phyloP scores from a whole-genome alignment of 306 rosid genomes.

The Lathyrus sativus region DNA sequence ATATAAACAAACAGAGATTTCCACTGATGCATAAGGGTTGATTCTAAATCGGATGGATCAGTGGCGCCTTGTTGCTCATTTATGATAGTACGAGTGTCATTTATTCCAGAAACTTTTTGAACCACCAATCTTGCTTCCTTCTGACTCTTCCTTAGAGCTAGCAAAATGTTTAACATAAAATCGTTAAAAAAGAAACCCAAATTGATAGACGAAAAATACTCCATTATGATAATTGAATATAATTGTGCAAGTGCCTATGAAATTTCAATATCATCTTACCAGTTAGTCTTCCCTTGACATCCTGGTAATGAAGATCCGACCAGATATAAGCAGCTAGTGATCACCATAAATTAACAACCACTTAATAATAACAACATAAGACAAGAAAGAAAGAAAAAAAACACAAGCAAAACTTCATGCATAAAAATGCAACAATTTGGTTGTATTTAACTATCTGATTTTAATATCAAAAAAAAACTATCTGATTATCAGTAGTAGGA shows the following conservation, averaged over 20 bases:
- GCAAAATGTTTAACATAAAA: constrained; percentile 2
- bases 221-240: background rate
- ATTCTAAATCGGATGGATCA: constrained; percentile 55
- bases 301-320: constrained; percentile 94
- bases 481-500: too few species aligned
- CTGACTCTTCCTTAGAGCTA: constrained; percentile 81
- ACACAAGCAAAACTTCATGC: background rate
- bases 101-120: constrained; percentile 59
- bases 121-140: constrained; percentile 69
- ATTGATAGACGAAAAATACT: background rate
- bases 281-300: constrained; percentile 75
- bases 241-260: background rate
- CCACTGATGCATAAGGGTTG: constrained; percentile 76
- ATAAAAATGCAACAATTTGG: background rate
- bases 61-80: constrained; percentile 40
- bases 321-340: constrained; percentile 73
- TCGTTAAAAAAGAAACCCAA: background rate
- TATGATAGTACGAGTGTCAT: constrained; percentile 39
- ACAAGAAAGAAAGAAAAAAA: background rate
- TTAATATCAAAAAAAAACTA: too few species aligned
- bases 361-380: constrained; percentile 23
- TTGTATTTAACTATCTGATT: too few species aligned
- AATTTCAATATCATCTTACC: constrained; percentile 48
- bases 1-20: constrained; percentile 73
- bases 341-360: constrained; percentile 26